Percentiles rank a stretch among this genome's conserved stretches.
These are phyloP conservation scores for Gypsophila paniculata DNA, from an alignment of 179 eudicot genomes.

Conservation along the genomic window DNA sequence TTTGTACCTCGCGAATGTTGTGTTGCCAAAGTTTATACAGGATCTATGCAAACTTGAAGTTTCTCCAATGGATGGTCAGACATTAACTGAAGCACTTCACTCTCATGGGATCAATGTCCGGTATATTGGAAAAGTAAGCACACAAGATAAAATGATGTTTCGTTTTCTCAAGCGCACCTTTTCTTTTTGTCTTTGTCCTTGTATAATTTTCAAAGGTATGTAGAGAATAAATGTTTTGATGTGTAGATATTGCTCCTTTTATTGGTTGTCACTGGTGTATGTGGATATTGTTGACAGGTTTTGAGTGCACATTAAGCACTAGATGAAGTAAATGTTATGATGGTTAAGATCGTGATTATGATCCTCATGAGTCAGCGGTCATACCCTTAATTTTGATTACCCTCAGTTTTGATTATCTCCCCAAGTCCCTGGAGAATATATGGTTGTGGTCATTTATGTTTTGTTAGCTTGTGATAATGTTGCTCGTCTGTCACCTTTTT, in stretches of 20 bases:
- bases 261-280: background rate
- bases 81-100: constrained; percentile 95
- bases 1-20: constrained; percentile 57
- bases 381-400: background rate
- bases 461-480: background rate
- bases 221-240: background rate
- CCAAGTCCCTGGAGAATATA: background rate
- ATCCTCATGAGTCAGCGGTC: background rate
- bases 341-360: background rate
- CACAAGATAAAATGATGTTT: background rate
- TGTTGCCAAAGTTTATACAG: constrained; percentile 71
- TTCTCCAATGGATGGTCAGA: constrained; percentile 99
- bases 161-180: background rate
- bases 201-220: background rate
- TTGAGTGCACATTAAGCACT: constrained; percentile 4
- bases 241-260: background rate
- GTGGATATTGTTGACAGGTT: background rate
- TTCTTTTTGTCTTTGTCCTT: background rate
- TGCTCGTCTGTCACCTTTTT: background rate
- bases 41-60: constrained; percentile 95
- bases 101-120: constrained; percentile 97
- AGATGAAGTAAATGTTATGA: background rate
- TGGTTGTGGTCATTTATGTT: too few species aligned
- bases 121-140: constrained; percentile 81
- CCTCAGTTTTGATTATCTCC: background rate